Conservation (phyloP, 768 basidiomycete species). For the Boletus rubescentipes region DNA sequence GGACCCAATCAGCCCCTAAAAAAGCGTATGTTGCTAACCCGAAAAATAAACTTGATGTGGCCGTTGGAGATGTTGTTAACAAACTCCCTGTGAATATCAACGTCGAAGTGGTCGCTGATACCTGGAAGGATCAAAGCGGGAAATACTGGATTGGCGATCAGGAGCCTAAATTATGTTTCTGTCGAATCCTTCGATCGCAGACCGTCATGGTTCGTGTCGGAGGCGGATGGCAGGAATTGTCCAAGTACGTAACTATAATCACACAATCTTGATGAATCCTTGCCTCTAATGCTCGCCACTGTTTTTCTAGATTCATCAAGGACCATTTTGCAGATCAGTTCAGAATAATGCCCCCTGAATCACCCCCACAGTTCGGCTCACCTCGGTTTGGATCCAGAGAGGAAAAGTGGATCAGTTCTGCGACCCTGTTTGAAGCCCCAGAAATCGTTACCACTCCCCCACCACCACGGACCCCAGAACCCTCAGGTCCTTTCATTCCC, state of each 20-base stretch:
- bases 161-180: constrained; percentile 88
- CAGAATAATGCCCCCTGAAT: constrained; percentile 62
- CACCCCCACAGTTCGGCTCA: constrained; percentile 50
- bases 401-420: constrained; percentile 84
- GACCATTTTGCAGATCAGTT: constrained; percentile 85
- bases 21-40: constrained; percentile 84
- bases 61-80: constrained; percentile 91
- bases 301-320: constrained; percentile 68
- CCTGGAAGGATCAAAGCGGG: constrained; percentile 90
- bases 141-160: constrained; percentile 96
- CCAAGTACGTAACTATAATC: constrained; percentile 60
- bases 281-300: constrained; percentile 1
- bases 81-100: constrained; percentile 82
- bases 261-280: neutral
- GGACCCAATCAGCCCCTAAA: constrained; percentile 38
- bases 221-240: constrained; percentile 91
- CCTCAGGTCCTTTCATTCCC: constrained; percentile 53
- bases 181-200: constrained; percentile 85
- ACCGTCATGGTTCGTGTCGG: constrained; percentile 97
- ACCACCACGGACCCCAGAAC: constrained; percentile 68
- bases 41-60: constrained; percentile 89
- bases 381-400: constrained; percentile 45
- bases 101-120: constrained; percentile 75
- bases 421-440: constrained; percentile 61
- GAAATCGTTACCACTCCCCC: constrained; percentile 39